phyloP scores from a whole-genome alignment of 2,329 filamentous ascomycete genomes.

The Penicillium vulpinum region DNA sequence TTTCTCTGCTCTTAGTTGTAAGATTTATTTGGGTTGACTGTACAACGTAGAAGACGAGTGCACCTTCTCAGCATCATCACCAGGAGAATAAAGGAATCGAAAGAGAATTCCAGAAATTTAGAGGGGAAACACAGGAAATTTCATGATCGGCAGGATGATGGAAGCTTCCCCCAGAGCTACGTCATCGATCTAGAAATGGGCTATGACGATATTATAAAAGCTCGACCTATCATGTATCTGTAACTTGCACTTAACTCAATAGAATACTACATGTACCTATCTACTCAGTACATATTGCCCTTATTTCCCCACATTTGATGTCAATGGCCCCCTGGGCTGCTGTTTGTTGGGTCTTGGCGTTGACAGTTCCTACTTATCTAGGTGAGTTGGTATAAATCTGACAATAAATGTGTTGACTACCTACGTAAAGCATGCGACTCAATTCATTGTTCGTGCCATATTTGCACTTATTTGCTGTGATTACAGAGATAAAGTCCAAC shows the following conservation, averaged over 20 bases:
- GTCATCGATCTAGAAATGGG: slow-evolving; percentile 24
- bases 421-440: no score
- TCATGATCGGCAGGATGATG: not conserved
- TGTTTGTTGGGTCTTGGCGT: not conserved
- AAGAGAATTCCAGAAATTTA: not conserved
- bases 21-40: not conserved
- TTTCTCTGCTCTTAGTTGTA: not conserved
- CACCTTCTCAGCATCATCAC: slow-evolving; percentile 2
- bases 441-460: no score
- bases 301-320: not conserved
- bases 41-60: not conserved
- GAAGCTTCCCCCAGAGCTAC: slow-evolving; percentile 22
- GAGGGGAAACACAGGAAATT: not conserved
- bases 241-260: no score
- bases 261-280: no score
- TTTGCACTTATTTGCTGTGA: no score
- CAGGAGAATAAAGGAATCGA: not conserved
- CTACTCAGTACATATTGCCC: no score
- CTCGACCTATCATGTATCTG: slow-evolving; percentile 4
- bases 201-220: slow-evolving; percentile 20
- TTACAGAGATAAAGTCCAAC: not conserved
- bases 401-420: no score
- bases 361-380: not conserved
- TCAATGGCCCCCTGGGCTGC: not conserved
- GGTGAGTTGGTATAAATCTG: not conserved